Percentiles rank a stretch among this genome's conserved stretches.
phyloP scores from a whole-genome alignment of 2,329 filamentous ascomycete genomes.

The Macrophomina phaseolina region DNA sequence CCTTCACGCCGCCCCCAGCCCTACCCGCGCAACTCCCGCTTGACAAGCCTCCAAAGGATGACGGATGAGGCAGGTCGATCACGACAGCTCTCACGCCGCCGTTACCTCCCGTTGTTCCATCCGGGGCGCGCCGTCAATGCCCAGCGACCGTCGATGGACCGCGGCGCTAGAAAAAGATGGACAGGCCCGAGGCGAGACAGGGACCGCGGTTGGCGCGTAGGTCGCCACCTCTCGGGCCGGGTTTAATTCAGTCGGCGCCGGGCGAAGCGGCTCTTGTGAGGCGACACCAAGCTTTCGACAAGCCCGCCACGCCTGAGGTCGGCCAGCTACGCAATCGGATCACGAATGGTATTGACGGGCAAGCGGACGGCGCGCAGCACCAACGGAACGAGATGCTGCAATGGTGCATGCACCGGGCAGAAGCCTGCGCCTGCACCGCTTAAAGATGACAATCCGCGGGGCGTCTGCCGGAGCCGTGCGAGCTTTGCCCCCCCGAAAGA shows the following conservation, averaged over 20 bases:
- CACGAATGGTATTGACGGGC: neutral
- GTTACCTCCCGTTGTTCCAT: constrained; percentile 12
- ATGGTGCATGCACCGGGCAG: constrained; percentile 7
- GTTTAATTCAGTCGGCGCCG: constrained; percentile 3
- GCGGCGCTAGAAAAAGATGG: neutral
- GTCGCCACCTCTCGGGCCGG: constrained; percentile 27
- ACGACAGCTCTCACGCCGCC: neutral
- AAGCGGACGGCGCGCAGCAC: constrained; percentile 1
- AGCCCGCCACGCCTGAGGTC: constrained; percentile 3
- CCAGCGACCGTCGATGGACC: neutral
- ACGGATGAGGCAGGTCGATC: constrained; percentile 11
- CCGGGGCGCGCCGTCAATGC: neutral
- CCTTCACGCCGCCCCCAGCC: constrained; percentile 1
- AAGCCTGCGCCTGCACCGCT: constrained; percentile 11
- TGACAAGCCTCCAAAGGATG: neutral
- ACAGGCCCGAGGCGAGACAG: neutral
- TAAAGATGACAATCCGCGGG: constrained; percentile 6
- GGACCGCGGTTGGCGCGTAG: constrained; percentile 3
- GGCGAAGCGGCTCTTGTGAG: neutral
- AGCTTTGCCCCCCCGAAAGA: constrained; percentile 13
- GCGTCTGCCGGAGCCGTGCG: constrained; percentile 19
- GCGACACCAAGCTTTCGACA: constrained; percentile 17
- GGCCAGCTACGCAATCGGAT: constrained; percentile 17
- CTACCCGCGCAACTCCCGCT: constrained; percentile 10
- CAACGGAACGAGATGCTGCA: neutral